A percentile compares a stretch with the other conserved stretches of the same genome.
Conservation (phyloP, 768 basidiomycete genomes). For the Kwoniella botswanensis region DNA sequence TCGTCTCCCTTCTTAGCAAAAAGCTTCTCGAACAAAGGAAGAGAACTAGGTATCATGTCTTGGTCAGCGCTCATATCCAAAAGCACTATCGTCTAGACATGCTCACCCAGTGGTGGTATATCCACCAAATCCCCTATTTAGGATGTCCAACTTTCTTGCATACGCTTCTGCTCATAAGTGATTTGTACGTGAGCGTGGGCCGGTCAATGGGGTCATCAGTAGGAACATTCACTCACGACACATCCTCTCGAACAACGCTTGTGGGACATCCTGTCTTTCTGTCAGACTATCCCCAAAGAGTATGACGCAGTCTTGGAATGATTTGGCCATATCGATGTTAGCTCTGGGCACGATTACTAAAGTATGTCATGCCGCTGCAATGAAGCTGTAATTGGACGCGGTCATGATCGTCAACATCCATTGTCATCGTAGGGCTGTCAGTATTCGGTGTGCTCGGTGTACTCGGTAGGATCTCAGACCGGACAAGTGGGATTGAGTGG, state of each 20-base stretch:
- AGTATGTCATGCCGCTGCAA: no score
- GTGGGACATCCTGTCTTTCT: slow-evolving; percentile 28
- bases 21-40: slow-evolving; percentile 37
- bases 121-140: slow-evolving; percentile 42
- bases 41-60: not conserved
- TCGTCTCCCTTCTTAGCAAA: slow-evolving; percentile 30
- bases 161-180: slow-evolving; percentile 11
- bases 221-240: slow-evolving; percentile 10
- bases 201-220: not conserved
- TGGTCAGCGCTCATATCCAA: no score
- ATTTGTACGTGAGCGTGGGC: not conserved
- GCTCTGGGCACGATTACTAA: no score
- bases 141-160: slow-evolving; percentile 18
- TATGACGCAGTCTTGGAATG: slow-evolving; percentile 33
- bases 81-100: no score
- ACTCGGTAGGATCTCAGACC: not conserved
- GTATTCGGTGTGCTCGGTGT: not conserved
- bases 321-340: slow-evolving; percentile 26
- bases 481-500: not conserved
- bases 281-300: slow-evolving; percentile 42
- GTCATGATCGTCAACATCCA: no score
- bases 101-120: slow-evolving; percentile 10
- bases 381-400: no score
- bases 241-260: slow-evolving; percentile 24
- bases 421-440: no score